Conservation (phyloP, 192 early-diverging fungal genomes). For the Coemansia sp. region DNA sequence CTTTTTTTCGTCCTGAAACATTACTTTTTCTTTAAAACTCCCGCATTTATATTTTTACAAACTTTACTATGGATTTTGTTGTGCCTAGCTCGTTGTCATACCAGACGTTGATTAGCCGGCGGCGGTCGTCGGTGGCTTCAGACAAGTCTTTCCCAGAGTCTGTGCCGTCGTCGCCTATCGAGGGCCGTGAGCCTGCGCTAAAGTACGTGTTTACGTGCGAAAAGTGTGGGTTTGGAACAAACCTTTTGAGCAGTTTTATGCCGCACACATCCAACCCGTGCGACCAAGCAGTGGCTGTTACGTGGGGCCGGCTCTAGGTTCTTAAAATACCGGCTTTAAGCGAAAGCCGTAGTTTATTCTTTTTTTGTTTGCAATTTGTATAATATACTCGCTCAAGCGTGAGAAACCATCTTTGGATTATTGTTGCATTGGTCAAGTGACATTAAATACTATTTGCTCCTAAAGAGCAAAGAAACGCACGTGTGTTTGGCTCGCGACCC, state of each 20-base stretch:
- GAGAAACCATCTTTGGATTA: too few species aligned
- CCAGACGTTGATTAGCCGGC: conserved; percentile 39
- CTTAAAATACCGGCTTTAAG: too few species aligned
- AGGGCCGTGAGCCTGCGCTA: conserved; percentile 15
- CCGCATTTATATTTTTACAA: too few species aligned
- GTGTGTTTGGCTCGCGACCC: not conserved
- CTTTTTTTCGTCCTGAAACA: not conserved
- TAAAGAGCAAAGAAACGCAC: not conserved
- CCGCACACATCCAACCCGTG: conserved; percentile 47
- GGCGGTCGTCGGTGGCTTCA: conserved; percentile 35
- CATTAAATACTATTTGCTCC: not conserved
- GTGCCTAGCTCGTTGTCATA: conserved; percentile 30
- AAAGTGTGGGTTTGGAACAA: conserved; percentile 47
- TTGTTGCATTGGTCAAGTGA: too few species aligned
- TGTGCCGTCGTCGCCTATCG: conserved; percentile 16
- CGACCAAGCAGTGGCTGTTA: conserved; percentile 22
- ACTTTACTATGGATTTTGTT: conserved; percentile 10
- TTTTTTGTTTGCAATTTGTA: too few species aligned
- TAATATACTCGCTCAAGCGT: too few species aligned
- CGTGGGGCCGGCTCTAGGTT: conserved; percentile 34
- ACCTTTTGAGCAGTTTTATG: conserved; percentile 48
- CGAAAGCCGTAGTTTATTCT: too few species aligned
- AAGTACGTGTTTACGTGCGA: conserved; percentile 41
- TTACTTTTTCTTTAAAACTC: not conserved
- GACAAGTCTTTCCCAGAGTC: conserved; percentile 1